Evolutionary conservation across 164 flowering plant species (phyloP), one percentile per base, ranked within the genome.

Genomic region (Magnolia officinalis): DNA sequence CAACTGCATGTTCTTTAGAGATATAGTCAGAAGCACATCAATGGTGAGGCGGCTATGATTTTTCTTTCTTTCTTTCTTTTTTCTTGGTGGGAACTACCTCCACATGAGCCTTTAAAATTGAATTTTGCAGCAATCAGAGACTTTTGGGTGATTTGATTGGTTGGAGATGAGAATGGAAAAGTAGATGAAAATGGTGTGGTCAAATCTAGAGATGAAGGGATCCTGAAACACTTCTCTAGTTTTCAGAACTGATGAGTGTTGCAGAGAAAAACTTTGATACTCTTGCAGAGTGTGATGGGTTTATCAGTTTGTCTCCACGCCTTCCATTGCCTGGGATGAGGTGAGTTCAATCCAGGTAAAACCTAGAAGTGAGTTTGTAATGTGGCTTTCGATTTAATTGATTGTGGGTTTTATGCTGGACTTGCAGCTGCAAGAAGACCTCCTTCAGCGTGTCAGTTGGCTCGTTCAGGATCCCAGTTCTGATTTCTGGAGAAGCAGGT

Each of bases 401-500:
- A 64, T 58, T 64, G 70, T 6, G 23, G 65, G 61, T 16, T 61
- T 64, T 37, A n/a, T 66, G 29, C 37, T 73, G 31, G 82, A 26
- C 75, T 80, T 75, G 52, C 89, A 92, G 96, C 83, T 92, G n/a
- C 92, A 92, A 75, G 88, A 80, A 74, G 88, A 86, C n/a, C n/a
- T n/a, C 82, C 81, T 82, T 73, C 84, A 85, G 61, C 89, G 73
- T 55, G 80, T 92, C 49, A 83, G 73, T 64, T 82, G 76, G 63
- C 83, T 92, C 79, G 76, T 90, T 76, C 85, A 86, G 50, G 85
- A 80, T 77, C 77, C 88, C 72, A 82, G 81, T 72, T 80, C 85
- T 52, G 89, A 86, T 76, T 90, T 95, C 74, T 95, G 98, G 98
- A 85, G 88, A 75, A 88, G 70, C 76, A 92, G 97, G 71, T 89